These are phyloP conservation scores for Macrolepiota albuminosa DNA, from an alignment of 768 basidiomycete species.

Conservation along the genomic window DNA sequence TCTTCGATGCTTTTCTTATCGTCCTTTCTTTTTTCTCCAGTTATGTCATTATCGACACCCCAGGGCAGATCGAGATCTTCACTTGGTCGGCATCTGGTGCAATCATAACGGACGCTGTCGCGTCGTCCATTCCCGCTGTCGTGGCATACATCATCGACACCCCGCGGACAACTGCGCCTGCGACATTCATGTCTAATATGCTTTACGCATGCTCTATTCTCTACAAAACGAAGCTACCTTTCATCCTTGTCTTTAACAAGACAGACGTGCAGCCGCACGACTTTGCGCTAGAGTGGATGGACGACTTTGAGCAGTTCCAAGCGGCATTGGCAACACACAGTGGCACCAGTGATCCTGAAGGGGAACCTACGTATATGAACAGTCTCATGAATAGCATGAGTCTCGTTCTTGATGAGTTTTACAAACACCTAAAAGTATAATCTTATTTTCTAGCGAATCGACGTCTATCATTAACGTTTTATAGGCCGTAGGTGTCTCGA, in stretches of 20 bases:
- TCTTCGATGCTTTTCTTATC: neutral
- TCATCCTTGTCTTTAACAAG: constrained; percentile 98
- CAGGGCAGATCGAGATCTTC: constrained; percentile 99
- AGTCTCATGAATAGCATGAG: constrained; percentile 99
- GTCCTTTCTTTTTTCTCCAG: constrained; percentile 32
- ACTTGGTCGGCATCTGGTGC: constrained; percentile 99
- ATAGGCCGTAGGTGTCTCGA: constrained; percentile 93
- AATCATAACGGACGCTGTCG: constrained; percentile 97
- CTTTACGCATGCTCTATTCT: constrained; percentile 98
- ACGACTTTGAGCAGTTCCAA: constrained; percentile 95
- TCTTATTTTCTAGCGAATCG: constrained; percentile 14
- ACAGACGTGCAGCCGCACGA: constrained; percentile 87
- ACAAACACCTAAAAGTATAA: constrained; percentile 84
- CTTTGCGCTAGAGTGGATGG: constrained; percentile 98
- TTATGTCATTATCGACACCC: constrained; percentile 93
- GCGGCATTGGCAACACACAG: constrained; percentile 71
- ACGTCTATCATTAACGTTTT: neutral
- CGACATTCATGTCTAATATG: constrained; percentile 99
- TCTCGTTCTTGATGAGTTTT: constrained; percentile 95
- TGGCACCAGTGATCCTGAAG: constrained; percentile 68
- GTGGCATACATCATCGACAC: constrained; percentile 98
- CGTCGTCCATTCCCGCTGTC: constrained; percentile 88
- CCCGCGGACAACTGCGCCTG: constrained; percentile 87
- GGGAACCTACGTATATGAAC: constrained; percentile 96
- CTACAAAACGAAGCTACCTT: constrained; percentile 97